Base-by-base conservation (phyloP, 2,329 filamentous ascomycete genomes). In the Pyrenochaeta sp. region DNA sequence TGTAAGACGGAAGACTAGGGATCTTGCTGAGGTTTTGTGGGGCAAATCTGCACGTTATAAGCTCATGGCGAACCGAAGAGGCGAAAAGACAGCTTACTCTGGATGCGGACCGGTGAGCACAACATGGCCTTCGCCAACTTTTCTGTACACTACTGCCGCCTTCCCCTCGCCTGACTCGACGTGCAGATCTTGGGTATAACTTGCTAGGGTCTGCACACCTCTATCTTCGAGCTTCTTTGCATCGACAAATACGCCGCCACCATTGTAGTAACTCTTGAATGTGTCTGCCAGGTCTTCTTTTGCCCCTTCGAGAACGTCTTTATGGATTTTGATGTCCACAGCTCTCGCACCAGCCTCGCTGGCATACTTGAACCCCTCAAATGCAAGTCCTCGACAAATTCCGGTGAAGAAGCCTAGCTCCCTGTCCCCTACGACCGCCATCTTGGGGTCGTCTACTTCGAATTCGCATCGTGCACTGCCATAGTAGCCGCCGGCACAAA, bases 401-500 rank as follows among this genome's bases (percentile, higher is more conserved):
- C 93, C 94, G 0, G 93, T 93, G 72, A 91, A 99, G 80, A 99
- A 97, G 0, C 81, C 89, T 50, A 99, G 82, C 75, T 99, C 95
- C 39, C 95, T 85, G 45, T 88, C 84, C 0, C 95, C 95, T 28
- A 96, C 81, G 2, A 99, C 94, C 73, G 96, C 92, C 80, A 98
- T 85, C 1, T 85, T 84, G 65, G 85, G 85, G 72, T 95, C 88
- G 2, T 93, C 92, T 12, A 95, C 89, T 79, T 98, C 94, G 64
- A 98, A 99, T 76, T 99, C 95, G 73, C 94, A 97, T 62, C 84
- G 85, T 39, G 84, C 82, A 65, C 85, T 88, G 24, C 90, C 95
- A 71, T 97, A 99, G 79, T 99, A 99, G 10, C 91, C 95, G 5
- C 95, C 95, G 2, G 95, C 95, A 74, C 95, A 99, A 69, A 99